Base-by-base conservation (phyloP, 2,329 filamentous ascomycete species). In the Ilyonectria destructans region DNA sequence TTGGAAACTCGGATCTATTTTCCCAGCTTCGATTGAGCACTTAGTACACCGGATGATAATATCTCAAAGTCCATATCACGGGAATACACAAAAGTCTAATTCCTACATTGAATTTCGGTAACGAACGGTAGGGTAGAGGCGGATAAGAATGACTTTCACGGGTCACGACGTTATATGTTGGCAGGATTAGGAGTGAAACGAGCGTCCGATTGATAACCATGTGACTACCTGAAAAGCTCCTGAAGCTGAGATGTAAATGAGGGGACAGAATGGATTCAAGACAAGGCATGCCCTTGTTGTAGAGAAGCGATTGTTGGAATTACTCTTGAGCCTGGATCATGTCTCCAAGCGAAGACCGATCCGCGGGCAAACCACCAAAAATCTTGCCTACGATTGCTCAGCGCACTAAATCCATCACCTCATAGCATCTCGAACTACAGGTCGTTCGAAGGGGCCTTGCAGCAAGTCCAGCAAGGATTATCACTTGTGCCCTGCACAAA, bases 381-480 rank as follows among this genome's bases (percentile, higher is more conserved):
- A 1, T 23, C 43, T 48, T 26, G 26, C 26, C 26, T 26, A 26
- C 26, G 6, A 26, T 26, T 26, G 26, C 26, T 26, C 6, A 26
- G 26, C 26, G 26, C 26, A 26, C 26, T 26, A 26, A 26, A 26
- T 26, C 26, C 26, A 7, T 13, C 5, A 6, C 21, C 13, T 48
- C 45, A 26, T 6, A 26, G 21, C 21, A 21, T 3, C 21, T 48
- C 45, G 13, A 37, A 35, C 21, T 35, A 58, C 4, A 71, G 52
- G 2, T 70, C 46, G 0, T 52, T 23, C 4, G 17, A 23, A 6
- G 45, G 19, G 0, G 17, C 9, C 46, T 57, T 63, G 43, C 70
- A 72, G 43, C 70, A 72, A 6, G 63, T 70, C 70, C 70, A 72
- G 64, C 70, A 72, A 8, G 62, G 23, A 0, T 33, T 0, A 1